Percentiles rank a stretch among this genome's conserved stretches.
Evolutionary conservation across 2,329 filamentous ascomycete species (phyloP).

Genomic region (Thielaviopsis musarum): DNA sequence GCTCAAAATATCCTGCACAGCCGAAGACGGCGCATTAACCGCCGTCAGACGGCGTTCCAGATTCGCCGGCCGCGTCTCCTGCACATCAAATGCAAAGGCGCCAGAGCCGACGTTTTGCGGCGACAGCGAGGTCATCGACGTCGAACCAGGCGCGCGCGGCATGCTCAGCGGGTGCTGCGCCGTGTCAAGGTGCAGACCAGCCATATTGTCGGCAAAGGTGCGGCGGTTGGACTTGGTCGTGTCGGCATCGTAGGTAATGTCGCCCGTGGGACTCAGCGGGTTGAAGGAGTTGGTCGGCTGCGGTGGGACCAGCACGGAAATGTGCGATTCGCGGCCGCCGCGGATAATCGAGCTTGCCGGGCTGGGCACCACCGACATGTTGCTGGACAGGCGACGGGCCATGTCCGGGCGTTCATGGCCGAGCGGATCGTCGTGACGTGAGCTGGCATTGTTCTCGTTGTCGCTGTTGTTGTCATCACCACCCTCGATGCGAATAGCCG

Average conservation of each 20-base stretch:
- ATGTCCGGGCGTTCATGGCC: not conserved
- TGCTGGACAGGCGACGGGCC: conserved; percentile 5
- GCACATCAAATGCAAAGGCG: conserved; percentile 42
- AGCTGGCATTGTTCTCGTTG: not conserved
- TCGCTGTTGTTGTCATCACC: conserved; percentile 33
- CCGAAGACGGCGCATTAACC: conserved; percentile 9
- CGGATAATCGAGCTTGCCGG: conserved; percentile 4
- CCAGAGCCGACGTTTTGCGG: conserved; percentile 27
- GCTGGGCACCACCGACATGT: conserved; percentile 2
- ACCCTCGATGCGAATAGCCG: conserved; percentile 81
- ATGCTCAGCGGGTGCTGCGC: conserved; percentile 36
- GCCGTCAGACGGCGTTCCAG: conserved; percentile 9
- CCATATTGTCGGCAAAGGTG: conserved; percentile 23
- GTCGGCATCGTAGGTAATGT: conserved; percentile 19
- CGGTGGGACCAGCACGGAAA: not conserved
- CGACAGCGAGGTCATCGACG: conserved; percentile 21
- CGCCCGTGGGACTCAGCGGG: conserved; percentile 10
- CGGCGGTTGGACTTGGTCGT: conserved; percentile 20
- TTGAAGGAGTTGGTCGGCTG: not conserved
- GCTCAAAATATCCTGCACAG: conserved; percentile 66
- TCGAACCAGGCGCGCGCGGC: conserved; percentile 25
- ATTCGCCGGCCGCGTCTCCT: conserved; percentile 23
- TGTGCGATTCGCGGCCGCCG: not conserved
- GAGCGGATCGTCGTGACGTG: not conserved
- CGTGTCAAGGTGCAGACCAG: conserved; percentile 20